These are phyloP conservation scores for Euphorbia lathyris DNA, from an alignment of 345 rosid genomes.

Conservation along the genomic window DNA sequence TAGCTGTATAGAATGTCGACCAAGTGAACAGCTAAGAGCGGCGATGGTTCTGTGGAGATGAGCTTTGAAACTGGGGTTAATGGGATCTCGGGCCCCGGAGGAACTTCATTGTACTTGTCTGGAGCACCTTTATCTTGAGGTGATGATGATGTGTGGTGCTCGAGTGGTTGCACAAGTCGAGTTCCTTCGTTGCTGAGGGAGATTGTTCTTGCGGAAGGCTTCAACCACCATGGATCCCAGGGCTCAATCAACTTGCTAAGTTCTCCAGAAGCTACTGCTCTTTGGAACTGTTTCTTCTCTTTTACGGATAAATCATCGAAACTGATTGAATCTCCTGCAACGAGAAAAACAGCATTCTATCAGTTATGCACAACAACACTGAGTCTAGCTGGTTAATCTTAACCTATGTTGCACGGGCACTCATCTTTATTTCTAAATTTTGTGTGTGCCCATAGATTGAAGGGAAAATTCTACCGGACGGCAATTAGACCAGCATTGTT, in stretches of 20 bases:
- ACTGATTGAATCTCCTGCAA: slow-evolving; percentile 49
- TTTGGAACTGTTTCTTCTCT: slow-evolving; percentile 73
- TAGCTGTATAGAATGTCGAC: slow-evolving; percentile 66
- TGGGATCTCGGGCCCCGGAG: slow-evolving; percentile 66
- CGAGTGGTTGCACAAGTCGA: slow-evolving; percentile 51
- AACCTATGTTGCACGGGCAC: no score
- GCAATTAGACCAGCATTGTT: no score
- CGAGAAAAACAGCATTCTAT: slow-evolving; percentile 4
- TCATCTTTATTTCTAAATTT: no score
- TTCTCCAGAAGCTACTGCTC: slow-evolving; percentile 87
- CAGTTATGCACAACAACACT: neutral
- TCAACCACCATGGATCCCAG: slow-evolving; percentile 99
- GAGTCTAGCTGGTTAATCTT: slow-evolving; percentile 4
- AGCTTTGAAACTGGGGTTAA: slow-evolving; percentile 55
- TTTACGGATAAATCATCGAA: slow-evolving; percentile 66
- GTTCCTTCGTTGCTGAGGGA: slow-evolving; percentile 60
- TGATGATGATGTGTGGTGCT: slow-evolving; percentile 24
- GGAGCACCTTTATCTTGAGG: slow-evolving; percentile 18
- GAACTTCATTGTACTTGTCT: slow-evolving; percentile 43
- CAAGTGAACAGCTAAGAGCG: slow-evolving; percentile 64
- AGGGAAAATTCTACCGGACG: no score
- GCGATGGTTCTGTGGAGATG: slow-evolving; percentile 62
- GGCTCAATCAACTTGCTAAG: slow-evolving; percentile 82
- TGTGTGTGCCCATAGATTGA: no score
- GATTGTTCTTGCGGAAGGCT: slow-evolving; percentile 57